Evolutionary conservation across 148 eudicot species (phyloP).

Genomic region (Oxyria digyna): DNA sequence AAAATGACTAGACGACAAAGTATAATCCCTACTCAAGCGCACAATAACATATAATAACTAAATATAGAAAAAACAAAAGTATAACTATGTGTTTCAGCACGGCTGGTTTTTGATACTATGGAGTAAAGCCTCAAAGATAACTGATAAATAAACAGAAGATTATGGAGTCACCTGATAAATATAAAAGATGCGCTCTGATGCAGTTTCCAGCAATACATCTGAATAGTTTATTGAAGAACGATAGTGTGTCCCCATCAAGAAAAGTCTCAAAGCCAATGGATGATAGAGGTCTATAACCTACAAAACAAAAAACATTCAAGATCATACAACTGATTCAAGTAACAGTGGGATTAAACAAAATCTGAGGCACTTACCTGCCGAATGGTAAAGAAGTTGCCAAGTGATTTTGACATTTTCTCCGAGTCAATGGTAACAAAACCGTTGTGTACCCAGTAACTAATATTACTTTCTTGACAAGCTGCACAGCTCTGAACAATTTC

Average conservation of each 20-base stretch:
- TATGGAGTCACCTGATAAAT: conserved; percentile 61
- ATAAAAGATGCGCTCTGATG: conserved; percentile 82
- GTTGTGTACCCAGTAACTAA: conserved; percentile 89
- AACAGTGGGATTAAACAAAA: not conserved
- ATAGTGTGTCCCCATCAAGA: conserved; percentile 80
- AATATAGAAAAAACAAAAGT: not conserved
- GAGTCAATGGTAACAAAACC: conserved; percentile 89
- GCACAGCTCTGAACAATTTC: conserved; percentile 98
- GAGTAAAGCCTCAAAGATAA: not conserved
- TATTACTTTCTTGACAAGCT: conserved; percentile 63
- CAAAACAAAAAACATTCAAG: not conserved
- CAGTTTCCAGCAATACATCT: conserved; percentile 59
- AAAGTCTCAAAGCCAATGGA: conserved; percentile 87
- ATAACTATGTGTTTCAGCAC: not conserved
- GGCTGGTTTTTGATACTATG: not conserved
- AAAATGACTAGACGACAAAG: not conserved
- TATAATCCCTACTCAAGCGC: not conserved
- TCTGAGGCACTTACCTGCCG: conserved; percentile 46
- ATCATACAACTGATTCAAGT: not conserved
- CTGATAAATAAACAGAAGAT: conserved; percentile 3
- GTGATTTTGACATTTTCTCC: conserved; percentile 95
- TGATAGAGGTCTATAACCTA: conserved; percentile 86
- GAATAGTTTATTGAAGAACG: conserved; percentile 94
- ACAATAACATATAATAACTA: not conserved
- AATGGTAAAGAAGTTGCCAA: conserved; percentile 96